phyloP scores from a whole-genome alignment of 2,329 filamentous ascomycete species.

The Monilinia vaccinii-corymbosi region DNA sequence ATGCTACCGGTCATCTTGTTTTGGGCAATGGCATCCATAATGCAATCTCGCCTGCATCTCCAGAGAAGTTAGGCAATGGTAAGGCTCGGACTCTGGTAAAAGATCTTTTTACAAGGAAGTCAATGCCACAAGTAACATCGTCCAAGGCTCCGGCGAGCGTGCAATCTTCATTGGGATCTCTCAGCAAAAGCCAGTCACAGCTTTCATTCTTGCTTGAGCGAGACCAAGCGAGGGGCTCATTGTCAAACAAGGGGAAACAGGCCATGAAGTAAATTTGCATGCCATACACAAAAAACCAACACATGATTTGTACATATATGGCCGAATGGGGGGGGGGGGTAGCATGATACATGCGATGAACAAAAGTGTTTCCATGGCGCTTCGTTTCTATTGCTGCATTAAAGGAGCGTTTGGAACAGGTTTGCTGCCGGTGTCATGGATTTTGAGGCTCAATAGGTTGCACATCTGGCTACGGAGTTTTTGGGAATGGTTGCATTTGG shows the following conservation, averaged over 20 bases:
- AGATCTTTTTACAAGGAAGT: conserved; percentile 24
- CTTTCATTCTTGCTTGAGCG: conserved; percentile 48
- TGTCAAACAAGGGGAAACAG: conserved; percentile 1
- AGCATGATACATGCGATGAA: conserved; percentile 3
- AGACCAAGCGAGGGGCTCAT: conserved; percentile 34
- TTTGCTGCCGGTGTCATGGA: conserved; percentile 4
- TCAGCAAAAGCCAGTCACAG: conserved; percentile 53
- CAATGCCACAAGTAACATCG: conserved; percentile 10
- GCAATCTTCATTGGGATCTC: conserved; percentile 29
- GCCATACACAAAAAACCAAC: not conserved
- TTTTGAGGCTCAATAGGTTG: conserved; percentile 1
- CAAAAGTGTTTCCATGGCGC: conserved; percentile 6
- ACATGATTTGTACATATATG: conserved; percentile 7
- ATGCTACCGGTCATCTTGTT: conserved; percentile 20
- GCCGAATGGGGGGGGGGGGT: not conserved
- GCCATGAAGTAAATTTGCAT: conserved; percentile 1
- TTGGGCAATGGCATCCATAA: conserved; percentile 10
- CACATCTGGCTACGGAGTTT: conserved; percentile 6
- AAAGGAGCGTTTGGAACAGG: conserved; percentile 3
- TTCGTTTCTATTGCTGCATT: conserved; percentile 2
- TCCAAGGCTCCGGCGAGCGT: conserved; percentile 5
- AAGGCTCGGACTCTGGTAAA: conserved; percentile 21
- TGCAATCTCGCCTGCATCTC: not conserved
- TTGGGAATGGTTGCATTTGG: conserved; percentile 5
- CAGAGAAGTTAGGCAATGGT: conserved; percentile 4